phyloP scores from a whole-genome alignment of 1,284 basidiomycete genomes.

The Irpex lacteus region DNA sequence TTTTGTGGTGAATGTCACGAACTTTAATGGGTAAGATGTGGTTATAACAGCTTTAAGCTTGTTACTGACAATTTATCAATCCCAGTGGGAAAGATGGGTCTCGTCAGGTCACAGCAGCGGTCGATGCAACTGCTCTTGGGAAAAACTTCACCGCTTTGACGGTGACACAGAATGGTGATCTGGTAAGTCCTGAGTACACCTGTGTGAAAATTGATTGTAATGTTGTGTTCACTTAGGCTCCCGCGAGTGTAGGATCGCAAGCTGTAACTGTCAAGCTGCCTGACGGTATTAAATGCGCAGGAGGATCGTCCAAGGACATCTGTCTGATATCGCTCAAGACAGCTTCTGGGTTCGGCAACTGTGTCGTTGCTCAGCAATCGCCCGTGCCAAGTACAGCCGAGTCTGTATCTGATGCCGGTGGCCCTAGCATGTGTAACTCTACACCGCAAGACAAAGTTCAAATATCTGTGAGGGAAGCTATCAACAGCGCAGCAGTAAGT shows the following conservation, averaged over 20 bases:
- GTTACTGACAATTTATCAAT: neutral
- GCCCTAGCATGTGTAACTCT: neutral
- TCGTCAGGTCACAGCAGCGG: constrained; percentile 36
- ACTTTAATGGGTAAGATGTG: constrained; percentile 45
- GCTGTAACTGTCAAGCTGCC: constrained; percentile 42
- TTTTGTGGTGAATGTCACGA: constrained; percentile 41
- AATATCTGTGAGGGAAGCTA: neutral
- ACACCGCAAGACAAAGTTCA: neutral
- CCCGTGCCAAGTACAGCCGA: neutral
- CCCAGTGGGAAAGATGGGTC: constrained; percentile 47
- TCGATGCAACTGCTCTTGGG: constrained; percentile 38
- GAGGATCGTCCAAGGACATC: constrained; percentile 38
- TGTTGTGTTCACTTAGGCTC: constrained; percentile 19
- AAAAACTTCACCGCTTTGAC: constrained; percentile 33
- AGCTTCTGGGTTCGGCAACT: constrained; percentile 49
- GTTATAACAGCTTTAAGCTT: neutral
- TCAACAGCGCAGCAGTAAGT: neutral
- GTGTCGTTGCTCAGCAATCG: constrained; percentile 37
- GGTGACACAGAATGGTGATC: constrained; percentile 36
- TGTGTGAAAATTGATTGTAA: no score
- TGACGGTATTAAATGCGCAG: constrained; percentile 44
- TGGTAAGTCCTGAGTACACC: constrained; percentile 20
- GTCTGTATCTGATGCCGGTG: neutral
- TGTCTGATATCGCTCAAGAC: constrained; percentile 49
- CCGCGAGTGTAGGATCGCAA: constrained; percentile 33